A percentile compares a stretch with the other conserved stretches of the same genome.
phyloP scores from a whole-genome alignment of 495 filamentous ascomycete species.

The Lichenothelia convexa region DNA sequence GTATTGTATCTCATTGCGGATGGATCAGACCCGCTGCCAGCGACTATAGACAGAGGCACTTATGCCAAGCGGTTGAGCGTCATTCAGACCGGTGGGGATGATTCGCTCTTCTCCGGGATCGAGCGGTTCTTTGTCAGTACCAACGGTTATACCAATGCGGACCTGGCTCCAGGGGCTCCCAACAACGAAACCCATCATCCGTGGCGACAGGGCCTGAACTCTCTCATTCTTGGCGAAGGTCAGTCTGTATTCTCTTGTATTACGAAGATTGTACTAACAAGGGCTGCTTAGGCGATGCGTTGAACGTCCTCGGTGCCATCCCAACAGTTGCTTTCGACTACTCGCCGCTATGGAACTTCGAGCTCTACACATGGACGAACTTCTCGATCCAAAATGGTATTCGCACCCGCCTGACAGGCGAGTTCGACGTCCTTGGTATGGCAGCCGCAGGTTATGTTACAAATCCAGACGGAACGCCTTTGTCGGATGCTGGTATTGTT shows the following conservation, averaged over 20 bases:
- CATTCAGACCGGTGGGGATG: conserved; percentile 1
- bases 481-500: conserved; percentile 1
- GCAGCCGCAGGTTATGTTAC: conserved; percentile 1
- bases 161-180: conserved; percentile 1
- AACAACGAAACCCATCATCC: conserved; percentile 3
- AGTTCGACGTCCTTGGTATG: conserved; percentile 3
- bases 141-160: conserved; percentile 1
- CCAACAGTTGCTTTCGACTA: conserved; percentile 2
- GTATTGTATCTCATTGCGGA: not conserved
- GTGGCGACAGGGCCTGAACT: conserved; percentile 1
- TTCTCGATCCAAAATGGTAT: conserved; percentile 1
- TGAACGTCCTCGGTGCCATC: conserved; percentile 2
- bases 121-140: conserved; percentile 2
- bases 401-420: conserved; percentile 1
- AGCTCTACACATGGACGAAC: conserved; percentile 1
- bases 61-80: not conserved
- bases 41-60: not conserved
- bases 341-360: conserved; percentile 3
- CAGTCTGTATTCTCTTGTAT: not conserved
- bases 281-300: not conserved
- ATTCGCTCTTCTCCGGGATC: not conserved
- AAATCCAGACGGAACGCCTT: not conserved
- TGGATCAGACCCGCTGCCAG: not conserved
- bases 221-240: conserved; percentile 1
- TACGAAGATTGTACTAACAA: not conserved